These are phyloP conservation scores for Mortierella sp. DNA, from an alignment of 371 early-diverging fungal genomes.

Conservation along the genomic window DNA sequence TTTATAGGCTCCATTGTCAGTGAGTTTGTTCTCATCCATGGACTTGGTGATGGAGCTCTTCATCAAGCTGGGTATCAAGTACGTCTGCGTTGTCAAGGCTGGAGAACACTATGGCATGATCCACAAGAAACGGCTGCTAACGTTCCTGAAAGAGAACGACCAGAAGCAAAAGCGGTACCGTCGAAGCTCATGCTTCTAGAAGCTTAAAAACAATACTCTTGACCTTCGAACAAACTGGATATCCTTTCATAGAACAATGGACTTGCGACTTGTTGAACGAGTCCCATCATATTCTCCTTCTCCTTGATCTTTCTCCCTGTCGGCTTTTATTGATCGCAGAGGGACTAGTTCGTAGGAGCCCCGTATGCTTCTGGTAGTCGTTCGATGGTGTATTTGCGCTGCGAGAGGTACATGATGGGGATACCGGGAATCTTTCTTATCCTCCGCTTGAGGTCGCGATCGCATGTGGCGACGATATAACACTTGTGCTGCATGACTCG, in stretches of 20 bases:
- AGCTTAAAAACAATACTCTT: not conserved
- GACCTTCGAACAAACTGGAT: too few species aligned
- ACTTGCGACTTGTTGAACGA: not conserved
- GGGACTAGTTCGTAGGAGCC: conserved; percentile 50
- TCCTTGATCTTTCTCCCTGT: not conserved
- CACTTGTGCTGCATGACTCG: conserved; percentile 97
- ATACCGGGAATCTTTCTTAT: conserved; percentile 98
- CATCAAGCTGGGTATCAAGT: conserved; percentile 80
- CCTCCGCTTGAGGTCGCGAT: conserved; percentile 97
- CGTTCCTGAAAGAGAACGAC: conserved; percentile 71
- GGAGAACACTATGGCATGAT: conserved; percentile 79
- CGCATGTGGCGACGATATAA: conserved; percentile 99
- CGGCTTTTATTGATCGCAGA: not conserved
- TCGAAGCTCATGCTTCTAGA: conserved; percentile 18
- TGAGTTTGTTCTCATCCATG: conserved; percentile 80
- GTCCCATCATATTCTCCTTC: not conserved
- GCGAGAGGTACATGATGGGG: conserved; percentile 99
- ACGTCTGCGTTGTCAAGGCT: conserved; percentile 67
- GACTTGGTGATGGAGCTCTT: conserved; percentile 91
- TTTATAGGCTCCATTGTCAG: conserved; percentile 78
- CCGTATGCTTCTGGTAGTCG: conserved; percentile 87
- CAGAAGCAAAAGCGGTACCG: conserved; percentile 51
- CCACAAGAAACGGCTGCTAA: conserved; percentile 78
- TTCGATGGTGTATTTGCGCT: conserved; percentile 95
- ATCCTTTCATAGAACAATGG: not conserved